Conservation (phyloP, 2,329 filamentous ascomycete species). For the Alternaria sp. region DNA sequence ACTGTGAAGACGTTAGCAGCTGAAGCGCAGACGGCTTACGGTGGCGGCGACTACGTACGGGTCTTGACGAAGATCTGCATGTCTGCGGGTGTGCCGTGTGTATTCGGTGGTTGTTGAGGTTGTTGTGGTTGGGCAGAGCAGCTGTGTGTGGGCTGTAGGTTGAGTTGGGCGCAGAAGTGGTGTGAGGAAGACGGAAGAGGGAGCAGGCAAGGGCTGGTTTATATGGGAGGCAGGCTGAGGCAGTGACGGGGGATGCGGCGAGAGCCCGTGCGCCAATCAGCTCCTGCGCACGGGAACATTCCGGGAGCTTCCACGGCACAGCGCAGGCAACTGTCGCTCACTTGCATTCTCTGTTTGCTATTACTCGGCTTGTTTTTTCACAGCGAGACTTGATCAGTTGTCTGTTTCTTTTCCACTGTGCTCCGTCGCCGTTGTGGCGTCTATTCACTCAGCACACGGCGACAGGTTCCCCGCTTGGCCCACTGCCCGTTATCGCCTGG, state of each 20-base stretch:
- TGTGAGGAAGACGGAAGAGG: constrained; percentile 28
- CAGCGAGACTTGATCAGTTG: neutral
- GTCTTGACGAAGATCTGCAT: constrained; percentile 99
- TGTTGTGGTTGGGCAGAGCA: constrained; percentile 20
- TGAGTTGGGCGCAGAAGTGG: constrained; percentile 18
- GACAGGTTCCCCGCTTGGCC: constrained; percentile 31
- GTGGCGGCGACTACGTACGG: constrained; percentile 66
- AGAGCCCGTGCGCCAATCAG: constrained; percentile 45
- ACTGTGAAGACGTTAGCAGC: constrained; percentile 57
- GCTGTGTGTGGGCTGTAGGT: constrained; percentile 18
- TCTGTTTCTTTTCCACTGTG: constrained; percentile 5
- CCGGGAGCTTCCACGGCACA: constrained; percentile 34
- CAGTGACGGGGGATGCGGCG: constrained; percentile 45
- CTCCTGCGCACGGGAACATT: constrained; percentile 44
- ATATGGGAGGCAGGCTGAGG: constrained; percentile 43
- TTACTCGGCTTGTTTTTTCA: constrained; percentile 24
- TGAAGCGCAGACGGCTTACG: constrained; percentile 24
- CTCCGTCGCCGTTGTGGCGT: constrained; percentile 10
- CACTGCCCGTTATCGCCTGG: constrained; percentile 38
- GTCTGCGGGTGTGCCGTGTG: constrained; percentile 70
- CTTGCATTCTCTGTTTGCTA: constrained; percentile 21
- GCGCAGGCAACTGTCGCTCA: constrained; percentile 17
- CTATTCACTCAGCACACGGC: neutral
- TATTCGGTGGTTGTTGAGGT: constrained; percentile 19
- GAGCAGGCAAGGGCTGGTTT: constrained; percentile 36